phyloP scores from a whole-genome alignment of 768 basidiomycete genomes.

The Xerocomus potaroensis region DNA sequence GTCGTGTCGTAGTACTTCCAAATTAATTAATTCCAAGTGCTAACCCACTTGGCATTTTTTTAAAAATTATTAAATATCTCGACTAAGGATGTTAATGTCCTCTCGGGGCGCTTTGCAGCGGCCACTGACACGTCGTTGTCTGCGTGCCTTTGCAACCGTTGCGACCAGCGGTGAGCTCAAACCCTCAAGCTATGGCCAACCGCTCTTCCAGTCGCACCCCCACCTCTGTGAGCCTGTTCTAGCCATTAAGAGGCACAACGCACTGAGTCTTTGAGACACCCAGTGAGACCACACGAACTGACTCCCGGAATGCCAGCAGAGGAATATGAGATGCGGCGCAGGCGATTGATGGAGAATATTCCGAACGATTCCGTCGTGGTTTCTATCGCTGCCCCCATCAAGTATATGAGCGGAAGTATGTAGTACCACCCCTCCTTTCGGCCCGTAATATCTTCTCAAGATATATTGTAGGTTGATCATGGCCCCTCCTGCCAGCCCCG shows the following conservation, averaged over 20 bases:
- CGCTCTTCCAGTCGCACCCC: constrained; percentile 71
- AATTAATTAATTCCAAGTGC: not conserved
- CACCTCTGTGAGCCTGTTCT: constrained; percentile 55
- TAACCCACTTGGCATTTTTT: not conserved
- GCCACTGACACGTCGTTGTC: not conserved
- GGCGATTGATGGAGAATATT: constrained; percentile 65
- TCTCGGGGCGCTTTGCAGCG: constrained; percentile 8
- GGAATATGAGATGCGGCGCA: constrained; percentile 75
- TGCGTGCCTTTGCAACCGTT: constrained; percentile 34
- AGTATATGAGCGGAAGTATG: constrained; percentile 82
- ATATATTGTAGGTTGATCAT: constrained; percentile 67
- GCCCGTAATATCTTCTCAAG: constrained; percentile 27
- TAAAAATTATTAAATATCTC: constrained; percentile 3
- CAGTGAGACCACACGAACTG: constrained; percentile 61
- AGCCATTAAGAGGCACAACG: not conserved
- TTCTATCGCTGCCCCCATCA: constrained; percentile 71
- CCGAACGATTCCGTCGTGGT: constrained; percentile 74
- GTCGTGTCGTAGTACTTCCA: not conserved
- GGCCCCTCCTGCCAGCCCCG: constrained; percentile 4
- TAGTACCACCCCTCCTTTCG: constrained; percentile 19
- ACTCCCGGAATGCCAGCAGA: constrained; percentile 75
- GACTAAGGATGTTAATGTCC: constrained; percentile 16
- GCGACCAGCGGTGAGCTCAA: constrained; percentile 38
- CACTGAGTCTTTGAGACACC: constrained; percentile 1
- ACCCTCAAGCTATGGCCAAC: constrained; percentile 79